phyloP scores from a whole-genome alignment of 176 grass and related monocot species.

The Carex kokanica region DNA sequence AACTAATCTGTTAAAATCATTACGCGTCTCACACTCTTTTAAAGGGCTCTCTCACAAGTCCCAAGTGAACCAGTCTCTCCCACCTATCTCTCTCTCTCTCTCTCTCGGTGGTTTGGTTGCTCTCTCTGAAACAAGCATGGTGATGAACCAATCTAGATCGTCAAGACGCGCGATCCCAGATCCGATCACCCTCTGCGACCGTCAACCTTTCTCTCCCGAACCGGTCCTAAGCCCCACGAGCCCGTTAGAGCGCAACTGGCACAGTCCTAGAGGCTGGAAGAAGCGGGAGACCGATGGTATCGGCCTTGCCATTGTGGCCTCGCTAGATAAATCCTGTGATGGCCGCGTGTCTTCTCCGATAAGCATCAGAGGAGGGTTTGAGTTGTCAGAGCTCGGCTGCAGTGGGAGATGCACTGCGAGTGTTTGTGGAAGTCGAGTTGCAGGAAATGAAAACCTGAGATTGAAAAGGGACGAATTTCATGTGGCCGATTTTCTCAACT shows the following conservation, averaged over 20 bases:
- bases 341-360: neutral
- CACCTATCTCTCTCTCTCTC: conserved; percentile 5
- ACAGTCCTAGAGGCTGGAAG: conserved; percentile 2
- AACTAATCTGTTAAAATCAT: too few relatives aligned
- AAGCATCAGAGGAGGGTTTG: conserved; percentile 21
- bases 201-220: neutral
- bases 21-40: neutral
- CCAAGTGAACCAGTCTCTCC: neutral
- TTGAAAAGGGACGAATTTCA: conserved; percentile 4
- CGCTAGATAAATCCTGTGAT: conserved; percentile 18
- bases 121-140: conserved; percentile 10
- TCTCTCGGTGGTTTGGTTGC: neutral
- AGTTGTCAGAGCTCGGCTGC: conserved; percentile 53
- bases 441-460: neutral
- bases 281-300: conserved; percentile 27
- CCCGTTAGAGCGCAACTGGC: conserved; percentile 52
- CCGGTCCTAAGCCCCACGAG: conserved; percentile 36
- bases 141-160: conserved; percentile 13
- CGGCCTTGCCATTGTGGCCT: conserved; percentile 38
- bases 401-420: conserved; percentile 32
- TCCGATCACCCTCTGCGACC: conserved; percentile 18
- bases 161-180: neutral
- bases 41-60: conserved; percentile 1
- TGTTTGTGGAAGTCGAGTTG: neutral
- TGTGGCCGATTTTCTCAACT: conserved; percentile 50